Evolutionary conservation across 169 alveolate genomes (phyloP).

Genomic region (Eimeria falciformis): DNA sequence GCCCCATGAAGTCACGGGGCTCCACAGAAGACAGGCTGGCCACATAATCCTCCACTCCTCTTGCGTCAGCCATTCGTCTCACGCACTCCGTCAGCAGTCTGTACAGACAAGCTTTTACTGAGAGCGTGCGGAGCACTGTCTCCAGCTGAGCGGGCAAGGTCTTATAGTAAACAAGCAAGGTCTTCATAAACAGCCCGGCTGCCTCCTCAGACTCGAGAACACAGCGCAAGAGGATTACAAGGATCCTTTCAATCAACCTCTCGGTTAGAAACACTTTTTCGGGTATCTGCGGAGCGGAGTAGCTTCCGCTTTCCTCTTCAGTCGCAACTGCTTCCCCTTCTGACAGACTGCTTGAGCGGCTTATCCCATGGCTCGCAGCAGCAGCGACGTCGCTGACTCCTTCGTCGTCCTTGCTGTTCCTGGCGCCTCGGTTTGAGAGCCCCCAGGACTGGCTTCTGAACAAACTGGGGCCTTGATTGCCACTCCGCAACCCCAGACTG

Average conservation of each 20-base stretch:
- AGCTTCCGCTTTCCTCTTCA: background rate
- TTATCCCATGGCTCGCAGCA: background rate
- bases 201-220: constrained; percentile 1
- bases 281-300: background rate
- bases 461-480: background rate
- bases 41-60: background rate
- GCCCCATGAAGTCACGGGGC: too few relatives aligned
- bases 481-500: constrained; percentile 42
- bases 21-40: too few relatives aligned
- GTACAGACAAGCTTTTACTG: constrained; percentile 30
- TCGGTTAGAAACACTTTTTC: constrained; percentile 18
- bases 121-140: constrained; percentile 24
- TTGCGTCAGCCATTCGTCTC: background rate
- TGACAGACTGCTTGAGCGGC: constrained; percentile 10
- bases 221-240: constrained; percentile 2
- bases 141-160: constrained; percentile 44
- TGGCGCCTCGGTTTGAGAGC: background rate
- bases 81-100: constrained; percentile 47
- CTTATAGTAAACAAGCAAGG: constrained; percentile 4
- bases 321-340: background rate
- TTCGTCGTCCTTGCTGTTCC: background rate
- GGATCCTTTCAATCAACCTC: constrained; percentile 18
- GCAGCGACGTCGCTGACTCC: background rate
- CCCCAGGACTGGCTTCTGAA: background rate
- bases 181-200: constrained; percentile 17